A percentile compares a stretch with the other conserved stretches of the same genome.
These are phyloP conservation scores for Zygosaccharomyces pseudobailii DNA, from an alignment of 1,139 yeast genomes.

Conservation along the genomic window DNA sequence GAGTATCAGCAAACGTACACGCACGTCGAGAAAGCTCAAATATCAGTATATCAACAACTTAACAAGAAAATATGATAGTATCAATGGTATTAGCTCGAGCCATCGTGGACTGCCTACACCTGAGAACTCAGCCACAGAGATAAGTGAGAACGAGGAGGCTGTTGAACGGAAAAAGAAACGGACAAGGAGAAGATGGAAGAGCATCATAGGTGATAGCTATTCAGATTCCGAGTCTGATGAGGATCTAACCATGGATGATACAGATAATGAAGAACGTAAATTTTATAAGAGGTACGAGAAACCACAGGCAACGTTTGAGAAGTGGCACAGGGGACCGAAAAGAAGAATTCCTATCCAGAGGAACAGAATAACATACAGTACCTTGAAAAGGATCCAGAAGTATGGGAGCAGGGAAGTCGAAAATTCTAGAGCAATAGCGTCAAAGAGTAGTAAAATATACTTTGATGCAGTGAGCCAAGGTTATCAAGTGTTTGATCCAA, in stretches of 20 bases:
- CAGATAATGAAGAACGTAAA: constrained; percentile 22
- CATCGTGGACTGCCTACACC: constrained; percentile 25
- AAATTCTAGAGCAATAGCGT: constrained; percentile 18
- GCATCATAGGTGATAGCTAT: constrained; percentile 17
- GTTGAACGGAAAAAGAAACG: constrained; percentile 10
- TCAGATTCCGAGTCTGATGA: constrained; percentile 16
- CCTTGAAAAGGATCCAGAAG: constrained; percentile 17
- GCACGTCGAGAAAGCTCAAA: constrained; percentile 25
- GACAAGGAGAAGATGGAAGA: constrained; percentile 16
- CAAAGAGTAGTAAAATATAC: constrained; percentile 18
- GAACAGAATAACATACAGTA: constrained; percentile 17
- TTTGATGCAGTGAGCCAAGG: constrained; percentile 26
- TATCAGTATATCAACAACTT: constrained; percentile 28
- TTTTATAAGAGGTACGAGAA: constrained; percentile 24
- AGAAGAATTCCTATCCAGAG: constrained; percentile 18
- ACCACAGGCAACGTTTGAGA: constrained; percentile 31
- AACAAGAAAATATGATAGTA: constrained; percentile 16
- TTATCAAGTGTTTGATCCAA: constrained; percentile 16
- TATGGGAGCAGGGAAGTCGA: constrained; percentile 16
- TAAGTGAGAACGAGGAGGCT: constrained; percentile 18
- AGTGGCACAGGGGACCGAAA: constrained; percentile 24
- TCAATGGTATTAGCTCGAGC: constrained; percentile 5
- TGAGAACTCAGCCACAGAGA: constrained; percentile 26
- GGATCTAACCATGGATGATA: constrained; percentile 8
- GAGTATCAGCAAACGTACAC: constrained; percentile 13